Base-by-base conservation (phyloP, 139 green algal species). In the Penium margaritaceum region DNA sequence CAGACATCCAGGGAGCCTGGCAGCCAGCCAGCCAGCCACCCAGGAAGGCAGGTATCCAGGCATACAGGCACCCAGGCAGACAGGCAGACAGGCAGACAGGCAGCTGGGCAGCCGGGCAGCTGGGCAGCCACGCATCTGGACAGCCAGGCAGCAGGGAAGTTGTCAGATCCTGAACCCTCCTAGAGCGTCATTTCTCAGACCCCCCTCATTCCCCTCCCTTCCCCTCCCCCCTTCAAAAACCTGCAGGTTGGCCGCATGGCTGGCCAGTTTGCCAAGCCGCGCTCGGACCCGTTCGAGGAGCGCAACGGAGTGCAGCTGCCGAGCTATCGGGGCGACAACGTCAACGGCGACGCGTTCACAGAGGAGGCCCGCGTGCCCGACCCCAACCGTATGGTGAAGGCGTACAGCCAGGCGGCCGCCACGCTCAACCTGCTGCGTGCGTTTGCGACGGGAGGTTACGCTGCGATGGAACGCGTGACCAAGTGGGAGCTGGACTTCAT, bases 401-500 rank as follows among this genome's bases (percentile, higher is more conserved):
- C 92, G 6, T 99, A 99, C 88, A 95, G 97, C 84, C 95, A 99
- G 83, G 93, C 85, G 9, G 91, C 92, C 19, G 84, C 93, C 24
- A 99, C 94, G 2, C 90, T 99, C 33, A 99, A 99, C 87, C 84
- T 99, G 81, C 84, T 99, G 68, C 85, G 95, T 35, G 95, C 88
- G 53, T 99, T 99, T 85, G 85, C 85, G 76, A 92, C 84, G 27
- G 94, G 94, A 57, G 95, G 95, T 64, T 99, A 99, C 76, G 95
- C 91, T 14, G 86, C 85, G 37, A 87, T 99, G 66, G 76, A 90
- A 21, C 87, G 94, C 44, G 91, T 98, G 39, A 86, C 78, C 33
- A 64, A 92, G 69, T 99, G 94, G 94, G 95, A 98, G 77, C 84
- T 99, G 68, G 94, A 98, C 77, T 99, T 99, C 86, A 98, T 98